Evolutionary conservation across 345 rosid genomes (phyloP).

Genomic region (Laguncularia racemosa): DNA sequence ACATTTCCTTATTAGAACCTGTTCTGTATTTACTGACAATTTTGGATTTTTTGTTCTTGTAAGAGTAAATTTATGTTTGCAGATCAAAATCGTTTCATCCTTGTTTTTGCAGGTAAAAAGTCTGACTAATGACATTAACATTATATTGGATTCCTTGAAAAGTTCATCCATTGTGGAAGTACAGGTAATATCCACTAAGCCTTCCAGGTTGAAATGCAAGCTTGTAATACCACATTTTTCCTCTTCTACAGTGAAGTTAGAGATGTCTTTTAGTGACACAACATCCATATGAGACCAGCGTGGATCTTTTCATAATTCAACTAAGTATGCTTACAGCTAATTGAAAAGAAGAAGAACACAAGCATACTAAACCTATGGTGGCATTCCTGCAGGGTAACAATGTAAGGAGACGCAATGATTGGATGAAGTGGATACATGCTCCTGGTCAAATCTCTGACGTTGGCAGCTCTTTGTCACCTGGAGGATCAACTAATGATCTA

Average conservation of each 20-base stretch:
- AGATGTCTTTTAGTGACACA: too few species aligned
- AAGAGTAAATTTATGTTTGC: background rate
- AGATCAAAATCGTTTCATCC: background rate
- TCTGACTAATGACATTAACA: slow-evolving; percentile 41
- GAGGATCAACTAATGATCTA: background rate
- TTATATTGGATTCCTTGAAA: slow-evolving; percentile 58
- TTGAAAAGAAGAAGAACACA: too few species aligned
- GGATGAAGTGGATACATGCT: slow-evolving; percentile 2
- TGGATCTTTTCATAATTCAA: too few species aligned
- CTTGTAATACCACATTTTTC: too few species aligned
- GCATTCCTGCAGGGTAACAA: background rate
- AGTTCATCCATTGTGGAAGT: slow-evolving; percentile 60
- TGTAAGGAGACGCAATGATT: slow-evolving; percentile 1
- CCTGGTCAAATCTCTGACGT: background rate
- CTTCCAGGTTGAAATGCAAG: too few species aligned
- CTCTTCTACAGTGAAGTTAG: too few species aligned
- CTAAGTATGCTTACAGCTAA: too few species aligned
- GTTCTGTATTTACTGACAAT: too few species aligned
- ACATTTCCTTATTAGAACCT: too few species aligned
- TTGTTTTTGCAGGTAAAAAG: slow-evolving; percentile 45
- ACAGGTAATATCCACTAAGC: slow-evolving; percentile 29
- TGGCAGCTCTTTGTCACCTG: background rate
- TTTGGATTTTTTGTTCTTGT: too few species aligned
- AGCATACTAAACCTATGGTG: too few species aligned
- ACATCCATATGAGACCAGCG: too few species aligned